A percentile compares a stretch with the other conserved stretches of the same genome.
These are phyloP conservation scores for Agapanthus africanus DNA, from an alignment of 106 monocot genomes.

Conservation along the genomic window DNA sequence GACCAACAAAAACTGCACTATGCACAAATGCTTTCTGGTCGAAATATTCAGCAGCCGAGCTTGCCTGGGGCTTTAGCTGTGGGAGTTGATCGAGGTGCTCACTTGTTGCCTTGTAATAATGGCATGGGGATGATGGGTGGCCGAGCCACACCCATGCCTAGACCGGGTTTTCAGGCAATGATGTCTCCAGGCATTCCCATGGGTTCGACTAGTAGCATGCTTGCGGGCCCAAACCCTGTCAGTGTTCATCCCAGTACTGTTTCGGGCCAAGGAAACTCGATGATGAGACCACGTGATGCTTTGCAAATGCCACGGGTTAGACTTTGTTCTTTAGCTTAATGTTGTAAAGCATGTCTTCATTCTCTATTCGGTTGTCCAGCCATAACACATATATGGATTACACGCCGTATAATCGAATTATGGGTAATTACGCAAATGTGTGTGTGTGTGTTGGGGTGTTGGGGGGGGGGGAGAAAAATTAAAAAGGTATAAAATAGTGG, in stretches of 20 bases:
- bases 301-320: too few relatives aligned
- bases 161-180: conserved; percentile 65
- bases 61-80: conserved; percentile 39
- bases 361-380: too few relatives aligned
- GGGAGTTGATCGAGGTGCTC: conserved; percentile 57
- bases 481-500: too few relatives aligned
- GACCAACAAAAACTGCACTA: conserved; percentile 71
- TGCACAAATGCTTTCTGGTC: conserved; percentile 52
- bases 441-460: too few relatives aligned
- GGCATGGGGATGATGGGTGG: conserved; percentile 60
- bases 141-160: conserved; percentile 49
- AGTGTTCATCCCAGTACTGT: conserved; percentile 36
- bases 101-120: conserved; percentile 52
- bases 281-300: conserved; percentile 65
- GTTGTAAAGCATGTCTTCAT: too few relatives aligned
- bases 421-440: too few relatives aligned
- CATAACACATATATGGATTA: too few relatives aligned
- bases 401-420: too few relatives aligned
- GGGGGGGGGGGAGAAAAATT: too few relatives aligned
- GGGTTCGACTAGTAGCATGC: conserved; percentile 55
- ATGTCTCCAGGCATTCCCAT: conserved; percentile 51
- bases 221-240: conserved; percentile 33
- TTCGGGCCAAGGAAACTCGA: conserved; percentile 48
- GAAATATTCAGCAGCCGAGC: conserved; percentile 55
- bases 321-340: too few relatives aligned